Evolutionary conservation across 495 filamentous ascomycete species (phyloP), one percentile per base, ranked within the genome.

Genomic region (Geoglossum glabrum): DNA sequence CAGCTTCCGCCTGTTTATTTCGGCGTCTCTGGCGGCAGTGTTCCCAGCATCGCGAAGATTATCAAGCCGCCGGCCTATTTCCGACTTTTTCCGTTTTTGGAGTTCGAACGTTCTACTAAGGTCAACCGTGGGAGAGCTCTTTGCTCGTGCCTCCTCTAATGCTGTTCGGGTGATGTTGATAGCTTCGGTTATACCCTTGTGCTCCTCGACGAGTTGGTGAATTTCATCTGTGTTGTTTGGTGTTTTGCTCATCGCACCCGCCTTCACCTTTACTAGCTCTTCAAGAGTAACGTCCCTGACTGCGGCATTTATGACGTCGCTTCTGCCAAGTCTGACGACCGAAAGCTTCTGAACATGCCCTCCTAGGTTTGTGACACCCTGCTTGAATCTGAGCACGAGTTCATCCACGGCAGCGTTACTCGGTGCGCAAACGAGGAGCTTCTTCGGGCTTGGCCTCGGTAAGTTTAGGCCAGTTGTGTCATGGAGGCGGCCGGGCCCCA

Each of bases 351-450:
- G 81, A 6, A 72, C 66, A 15, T 79, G 73, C 0, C 93, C 93
- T 45, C 78, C 78, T 55, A 78, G 71, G 0, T 86, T 89, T 64
- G 83, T 95, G 49, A 97, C 76, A 3, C 92, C 92, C 52, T 82
- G 72, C 70, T 92, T 96, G 63, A 98, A 80, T 69, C 92, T 81
- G 68, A 96, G 80, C 15, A 98, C 92, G 56, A 98, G 69, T 68
- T 98, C 92, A 66, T 98, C 92, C 1, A 97, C 92, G 26, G 92
- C 92, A 4, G 92, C 92, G 67, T 98, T 98, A 74, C 87, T 95
- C 26, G 92, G 92, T 26, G 92, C 92, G 63, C 92, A 98, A 25
- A 98, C 84, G 33, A 98, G 76, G 25, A 98, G 75, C 66, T 97
- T 98, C 70, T 90, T 94, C 0, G 75, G 36, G 3, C 64, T 61